Evolutionary conservation across 2,329 filamentous ascomycete species (phyloP).

Genomic region (Biscogniauxia sp.): DNA sequence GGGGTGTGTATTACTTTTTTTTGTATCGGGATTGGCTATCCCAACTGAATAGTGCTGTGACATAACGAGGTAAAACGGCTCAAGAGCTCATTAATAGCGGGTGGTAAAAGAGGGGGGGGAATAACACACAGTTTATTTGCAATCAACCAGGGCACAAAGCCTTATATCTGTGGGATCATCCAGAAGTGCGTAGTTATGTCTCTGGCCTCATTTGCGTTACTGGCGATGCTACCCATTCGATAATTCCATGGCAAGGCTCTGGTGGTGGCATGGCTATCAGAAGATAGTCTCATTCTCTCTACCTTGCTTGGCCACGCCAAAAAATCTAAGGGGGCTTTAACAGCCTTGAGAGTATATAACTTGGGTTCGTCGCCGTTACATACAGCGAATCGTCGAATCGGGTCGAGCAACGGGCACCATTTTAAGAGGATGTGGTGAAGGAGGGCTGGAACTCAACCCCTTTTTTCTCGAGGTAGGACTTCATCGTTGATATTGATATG

Average conservation of each 20-base stretch:
- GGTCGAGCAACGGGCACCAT: conserved; percentile 19
- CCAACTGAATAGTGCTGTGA: too few relatives aligned
- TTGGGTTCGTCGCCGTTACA: conserved; percentile 18
- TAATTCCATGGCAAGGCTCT: conserved; percentile 21
- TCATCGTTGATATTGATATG: conserved; percentile 23
- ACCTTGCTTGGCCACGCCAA: conserved; percentile 16
- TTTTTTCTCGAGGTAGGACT: conserved; percentile 19
- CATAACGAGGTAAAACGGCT: too few relatives aligned
- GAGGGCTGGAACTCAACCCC: conserved; percentile 4
- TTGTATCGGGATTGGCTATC: too few relatives aligned
- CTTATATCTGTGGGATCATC: conserved; percentile 27
- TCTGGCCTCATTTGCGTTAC: conserved; percentile 19
- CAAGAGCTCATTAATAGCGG: too few relatives aligned
- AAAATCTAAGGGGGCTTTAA: conserved; percentile 8
- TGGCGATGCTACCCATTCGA: conserved; percentile 21
- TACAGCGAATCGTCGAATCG: conserved; percentile 24
- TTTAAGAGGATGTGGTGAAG: conserved; percentile 8
- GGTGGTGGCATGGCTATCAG: conserved; percentile 24
- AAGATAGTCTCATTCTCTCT: conserved; percentile 22
- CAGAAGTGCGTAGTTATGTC: conserved; percentile 16
- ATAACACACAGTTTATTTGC: conserved; percentile 19
- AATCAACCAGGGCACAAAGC: conserved; percentile 16
- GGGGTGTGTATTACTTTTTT: too few relatives aligned
- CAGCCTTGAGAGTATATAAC: conserved; percentile 20
- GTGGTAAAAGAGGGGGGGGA: too few relatives aligned